These are phyloP conservation scores for Pestalotiopsis sp. DNA, from an alignment of 2,329 filamentous ascomycete genomes.

Conservation along the genomic window DNA sequence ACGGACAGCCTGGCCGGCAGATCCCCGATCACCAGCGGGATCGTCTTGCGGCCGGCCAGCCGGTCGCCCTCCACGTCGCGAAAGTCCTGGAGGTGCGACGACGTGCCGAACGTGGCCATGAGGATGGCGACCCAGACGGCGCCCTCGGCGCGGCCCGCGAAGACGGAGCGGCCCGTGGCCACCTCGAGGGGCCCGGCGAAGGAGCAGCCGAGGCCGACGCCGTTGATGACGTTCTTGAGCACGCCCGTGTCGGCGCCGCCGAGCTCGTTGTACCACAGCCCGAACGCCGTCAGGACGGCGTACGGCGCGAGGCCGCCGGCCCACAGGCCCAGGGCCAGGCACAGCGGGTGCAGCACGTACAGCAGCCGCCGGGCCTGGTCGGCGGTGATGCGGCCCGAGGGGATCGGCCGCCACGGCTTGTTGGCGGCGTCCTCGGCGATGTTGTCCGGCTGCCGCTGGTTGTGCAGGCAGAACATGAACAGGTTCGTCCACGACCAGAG, in stretches of 20 bases:
- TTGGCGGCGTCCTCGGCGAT: slow-evolving; percentile 20
- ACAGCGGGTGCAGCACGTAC: slow-evolving; percentile 15
- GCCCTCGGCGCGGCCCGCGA: slow-evolving; percentile 5
- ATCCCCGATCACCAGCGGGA: slow-evolving; percentile 15
- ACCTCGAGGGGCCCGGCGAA: slow-evolving; percentile 16
- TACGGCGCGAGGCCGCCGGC: slow-evolving; percentile 14
- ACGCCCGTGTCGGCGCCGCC: slow-evolving; percentile 9
- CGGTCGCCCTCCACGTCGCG: slow-evolving; percentile 17
- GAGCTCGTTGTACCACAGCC: slow-evolving; percentile 17
- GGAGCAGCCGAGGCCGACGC: slow-evolving; percentile 15
- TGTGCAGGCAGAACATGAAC: slow-evolving; percentile 19
- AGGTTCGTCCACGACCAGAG: slow-evolving; percentile 15
- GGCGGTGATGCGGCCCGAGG: slow-evolving; percentile 13
- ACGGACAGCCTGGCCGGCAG: slow-evolving; percentile 3
- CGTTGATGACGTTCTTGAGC: slow-evolving; percentile 16
- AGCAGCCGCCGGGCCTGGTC: slow-evolving; percentile 12
- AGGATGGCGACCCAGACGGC: slow-evolving; percentile 10
- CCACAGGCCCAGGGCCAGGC: not conserved
- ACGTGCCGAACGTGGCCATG: slow-evolving; percentile 9
- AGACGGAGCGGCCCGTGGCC: slow-evolving; percentile 12
- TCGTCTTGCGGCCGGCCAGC: slow-evolving; percentile 11
- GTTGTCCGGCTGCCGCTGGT: slow-evolving; percentile 12
- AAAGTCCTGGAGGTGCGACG: slow-evolving; percentile 17
- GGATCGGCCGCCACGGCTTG: slow-evolving; percentile 22
- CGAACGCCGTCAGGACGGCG: slow-evolving; percentile 12